Percentiles rank a stretch among this genome's conserved stretches.
These are phyloP conservation scores for Pseudotsuga menziesii DNA, from an alignment of 75 land plant genomes.

Conservation along the genomic window DNA sequence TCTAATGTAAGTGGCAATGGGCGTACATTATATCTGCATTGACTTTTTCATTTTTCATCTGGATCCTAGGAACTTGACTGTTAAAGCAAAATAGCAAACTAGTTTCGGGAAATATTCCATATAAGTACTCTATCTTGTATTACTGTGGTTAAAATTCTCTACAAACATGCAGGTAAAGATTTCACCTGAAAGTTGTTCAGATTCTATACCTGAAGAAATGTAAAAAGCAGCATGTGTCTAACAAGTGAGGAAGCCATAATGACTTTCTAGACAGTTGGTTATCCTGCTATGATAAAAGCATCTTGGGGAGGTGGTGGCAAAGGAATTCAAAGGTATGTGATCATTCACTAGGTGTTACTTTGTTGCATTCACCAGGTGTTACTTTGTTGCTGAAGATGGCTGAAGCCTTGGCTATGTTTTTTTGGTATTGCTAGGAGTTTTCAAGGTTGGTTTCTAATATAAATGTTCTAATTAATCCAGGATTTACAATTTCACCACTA, in stretches of 20 bases:
- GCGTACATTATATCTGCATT: conserved; percentile 6
- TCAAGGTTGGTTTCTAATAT: not conserved
- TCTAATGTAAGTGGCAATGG: conserved; percentile 63
- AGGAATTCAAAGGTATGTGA: conserved; percentile 84
- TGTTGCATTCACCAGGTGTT: no score
- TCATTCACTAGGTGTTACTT: conserved; percentile 3
- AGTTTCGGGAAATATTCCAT: not conserved
- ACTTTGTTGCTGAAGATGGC: not conserved
- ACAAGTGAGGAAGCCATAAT: conserved; percentile 88
- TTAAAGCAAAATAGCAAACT: not conserved
- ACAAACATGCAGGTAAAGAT: conserved; percentile 63
- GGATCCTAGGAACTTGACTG: not conserved
- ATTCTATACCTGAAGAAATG: conserved; percentile 76
- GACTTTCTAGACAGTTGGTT: conserved; percentile 89
- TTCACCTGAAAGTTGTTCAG: conserved; percentile 65
- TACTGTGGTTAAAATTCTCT: not conserved
- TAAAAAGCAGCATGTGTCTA: conserved; percentile 88
- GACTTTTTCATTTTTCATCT: conserved; percentile 7
- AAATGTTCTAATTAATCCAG: not conserved
- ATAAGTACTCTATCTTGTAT: not conserved
- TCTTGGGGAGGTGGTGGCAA: conserved; percentile 99
- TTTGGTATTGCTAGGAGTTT: conserved; percentile 1
- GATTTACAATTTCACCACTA: not conserved
- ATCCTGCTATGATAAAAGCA: conserved; percentile 99
- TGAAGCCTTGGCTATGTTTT: not conserved